Evolutionary conservation across 2,329 filamentous ascomycete genomes (phyloP), one percentile per base, ranked within the genome.

Genomic region (Fusarium decemcellulare): DNA sequence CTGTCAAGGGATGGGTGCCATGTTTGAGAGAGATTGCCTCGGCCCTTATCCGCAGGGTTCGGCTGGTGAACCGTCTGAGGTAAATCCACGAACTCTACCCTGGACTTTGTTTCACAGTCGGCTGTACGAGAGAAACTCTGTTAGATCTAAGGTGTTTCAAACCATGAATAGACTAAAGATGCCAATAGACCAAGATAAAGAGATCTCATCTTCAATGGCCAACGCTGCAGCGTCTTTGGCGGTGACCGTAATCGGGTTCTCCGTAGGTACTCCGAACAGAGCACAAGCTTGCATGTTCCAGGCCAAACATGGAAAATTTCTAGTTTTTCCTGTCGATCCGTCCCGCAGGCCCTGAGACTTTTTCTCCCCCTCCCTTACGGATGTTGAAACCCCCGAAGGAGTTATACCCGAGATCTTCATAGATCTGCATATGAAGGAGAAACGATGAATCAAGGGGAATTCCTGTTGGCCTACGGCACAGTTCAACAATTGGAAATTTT

Each of bases 231-330:
- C 18, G 18, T 23, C 18, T 23, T 23, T 16, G 10, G 30, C 30
- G 16, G n/a, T 9, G 27, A 32, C 53, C 46, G 51, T 46, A 51
- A 54, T 70, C 67, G 67, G 67, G 36, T 39, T 40, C n/a, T 43
- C 58, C 62, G 62, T 36, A 23, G 18, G 18, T 23, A 23, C 29
- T 42, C n/a, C 11, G 46, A 14, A 18, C 29, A 16, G 8, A 23
- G 18, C 18, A 23, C 53, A 46, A 36, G 16, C 6, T 52, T 18
- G 34, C 34, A n/a, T 34, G 46, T 47, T 59, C 47, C 23, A 36
- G 47, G 16, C 47, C 16, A 14, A 36, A 18, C 6, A 14, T 54
- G 15, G 29, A 51, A 40, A 18, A 8, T n/a, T 37, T 46, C 9
- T 23, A 54, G 51, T 15, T 47, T 30, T 50, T 57, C 16, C 12